Conservation (phyloP, 306 rosid genomes). For the Pyrus bretschneideri region DNA sequence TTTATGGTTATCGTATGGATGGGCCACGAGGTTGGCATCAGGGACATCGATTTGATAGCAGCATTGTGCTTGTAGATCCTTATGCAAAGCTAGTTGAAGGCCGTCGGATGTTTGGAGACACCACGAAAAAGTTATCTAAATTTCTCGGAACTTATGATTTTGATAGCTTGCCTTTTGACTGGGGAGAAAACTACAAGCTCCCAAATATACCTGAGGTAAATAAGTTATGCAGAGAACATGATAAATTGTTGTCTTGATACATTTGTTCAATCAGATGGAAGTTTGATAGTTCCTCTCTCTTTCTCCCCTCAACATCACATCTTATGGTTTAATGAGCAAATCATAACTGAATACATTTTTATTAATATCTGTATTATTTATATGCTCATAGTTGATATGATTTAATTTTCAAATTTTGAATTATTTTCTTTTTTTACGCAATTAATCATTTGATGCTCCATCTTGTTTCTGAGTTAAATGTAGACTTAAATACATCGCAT, state of each 20-base stretch:
- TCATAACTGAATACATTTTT: neutral
- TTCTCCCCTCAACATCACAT: neutral
- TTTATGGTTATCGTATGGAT: conserved; percentile 73
- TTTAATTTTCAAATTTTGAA: neutral
- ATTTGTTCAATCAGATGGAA: neutral
- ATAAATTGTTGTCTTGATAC: conserved; percentile 11
- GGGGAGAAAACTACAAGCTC: conserved; percentile 87
- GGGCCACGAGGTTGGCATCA: conserved; percentile 74
- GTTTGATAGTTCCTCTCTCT: neutral
- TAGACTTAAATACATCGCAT: neutral
- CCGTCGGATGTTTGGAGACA: conserved; percentile 74
- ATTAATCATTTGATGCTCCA: conserved; percentile 8
- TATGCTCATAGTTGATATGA: neutral
- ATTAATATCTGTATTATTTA: neutral
- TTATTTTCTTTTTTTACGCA: neutral
- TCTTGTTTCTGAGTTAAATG: conserved; percentile 6
- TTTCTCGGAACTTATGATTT: conserved; percentile 87
- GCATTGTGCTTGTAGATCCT: conserved; percentile 78
- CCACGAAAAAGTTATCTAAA: conserved; percentile 41
- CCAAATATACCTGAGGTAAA: conserved; percentile 83
- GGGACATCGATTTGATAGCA: conserved; percentile 88
- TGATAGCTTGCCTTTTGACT: conserved; percentile 71
- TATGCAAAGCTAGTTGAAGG: conserved; percentile 91
- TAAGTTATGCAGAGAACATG: conserved; percentile 3
- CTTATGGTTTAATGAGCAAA: neutral